These are phyloP conservation scores for Lentinula detonsa DNA, from an alignment of 768 basidiomycete species.

Conservation along the genomic window DNA sequence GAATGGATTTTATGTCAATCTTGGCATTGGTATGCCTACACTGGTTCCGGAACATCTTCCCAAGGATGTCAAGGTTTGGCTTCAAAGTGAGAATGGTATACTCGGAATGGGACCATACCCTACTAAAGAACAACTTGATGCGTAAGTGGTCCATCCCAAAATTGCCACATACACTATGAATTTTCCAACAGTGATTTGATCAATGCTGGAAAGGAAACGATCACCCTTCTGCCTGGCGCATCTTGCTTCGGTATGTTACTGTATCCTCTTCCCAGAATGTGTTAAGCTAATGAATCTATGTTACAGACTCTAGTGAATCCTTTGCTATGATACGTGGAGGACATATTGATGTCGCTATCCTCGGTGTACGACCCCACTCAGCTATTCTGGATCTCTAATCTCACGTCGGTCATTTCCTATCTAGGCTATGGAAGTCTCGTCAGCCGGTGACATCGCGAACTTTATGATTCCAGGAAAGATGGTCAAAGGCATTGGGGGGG, in stretches of 20 bases:
- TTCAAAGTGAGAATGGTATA: conserved; percentile 90
- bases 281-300: background rate
- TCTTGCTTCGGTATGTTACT: conserved; percentile 75
- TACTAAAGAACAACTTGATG: conserved; percentile 69
- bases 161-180: conserved; percentile 4
- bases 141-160: conserved; percentile 32
- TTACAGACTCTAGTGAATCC: conserved; percentile 79
- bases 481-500: conserved; percentile 89
- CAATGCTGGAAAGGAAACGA: conserved; percentile 93
- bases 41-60: conserved; percentile 77
- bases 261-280: background rate
- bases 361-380: conserved; percentile 57
- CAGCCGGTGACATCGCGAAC: conserved; percentile 91
- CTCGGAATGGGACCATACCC: conserved; percentile 91
- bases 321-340: conserved; percentile 98
- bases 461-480: conserved; percentile 98
- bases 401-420: background rate
- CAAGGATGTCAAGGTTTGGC: conserved; percentile 73
- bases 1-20: conserved; percentile 83
- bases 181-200: conserved; percentile 64
- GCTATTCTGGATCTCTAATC: background rate
- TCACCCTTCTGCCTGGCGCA: conserved; percentile 88
- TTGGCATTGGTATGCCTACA: conserved; percentile 91
- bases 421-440: conserved; percentile 93
- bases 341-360: conserved; percentile 89